Evolutionary conservation across 768 basidiomycete genomes (phyloP).

Genomic region (Hericium erinaceus): DNA sequence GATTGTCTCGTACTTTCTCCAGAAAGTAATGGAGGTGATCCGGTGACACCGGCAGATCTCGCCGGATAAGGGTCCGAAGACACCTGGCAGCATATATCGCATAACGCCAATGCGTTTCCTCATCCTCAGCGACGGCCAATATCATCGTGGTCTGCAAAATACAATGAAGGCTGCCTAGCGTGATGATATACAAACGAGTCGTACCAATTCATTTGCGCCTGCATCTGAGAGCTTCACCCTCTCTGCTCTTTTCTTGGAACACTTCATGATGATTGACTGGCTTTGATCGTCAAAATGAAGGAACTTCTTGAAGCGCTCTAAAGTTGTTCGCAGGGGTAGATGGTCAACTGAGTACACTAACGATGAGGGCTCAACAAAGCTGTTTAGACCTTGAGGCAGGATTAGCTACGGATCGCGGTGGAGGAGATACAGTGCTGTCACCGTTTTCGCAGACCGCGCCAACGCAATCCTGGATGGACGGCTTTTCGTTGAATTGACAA

Average conservation of each 20-base stretch:
- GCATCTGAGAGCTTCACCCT: constrained; percentile 35
- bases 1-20: constrained; percentile 48
- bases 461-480: constrained; percentile 70
- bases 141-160: constrained; percentile 31
- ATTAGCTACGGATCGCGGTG: constrained; percentile 6
- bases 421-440: constrained; percentile 19
- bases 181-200: constrained; percentile 11
- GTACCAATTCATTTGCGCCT: constrained; percentile 34
- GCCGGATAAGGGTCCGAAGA: constrained; percentile 58
- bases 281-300: constrained; percentile 26
- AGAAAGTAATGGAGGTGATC: constrained; percentile 50
- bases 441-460: constrained; percentile 55
- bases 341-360: constrained; percentile 45
- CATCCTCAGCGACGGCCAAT: constrained; percentile 48
- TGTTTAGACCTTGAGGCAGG: constrained; percentile 38
- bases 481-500: constrained; percentile 83
- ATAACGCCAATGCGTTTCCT: constrained; percentile 74
- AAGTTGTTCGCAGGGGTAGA: constrained; percentile 29
- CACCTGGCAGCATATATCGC: constrained; percentile 58
- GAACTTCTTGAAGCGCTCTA: constrained; percentile 28
- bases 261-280: constrained; percentile 29
- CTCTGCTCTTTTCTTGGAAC: constrained; percentile 34
- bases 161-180: constrained; percentile 3
- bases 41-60: constrained; percentile 44
- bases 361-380: constrained; percentile 53